phyloP scores from a whole-genome alignment of 345 rosid genomes.

The Cardiospermum halicacabum region DNA sequence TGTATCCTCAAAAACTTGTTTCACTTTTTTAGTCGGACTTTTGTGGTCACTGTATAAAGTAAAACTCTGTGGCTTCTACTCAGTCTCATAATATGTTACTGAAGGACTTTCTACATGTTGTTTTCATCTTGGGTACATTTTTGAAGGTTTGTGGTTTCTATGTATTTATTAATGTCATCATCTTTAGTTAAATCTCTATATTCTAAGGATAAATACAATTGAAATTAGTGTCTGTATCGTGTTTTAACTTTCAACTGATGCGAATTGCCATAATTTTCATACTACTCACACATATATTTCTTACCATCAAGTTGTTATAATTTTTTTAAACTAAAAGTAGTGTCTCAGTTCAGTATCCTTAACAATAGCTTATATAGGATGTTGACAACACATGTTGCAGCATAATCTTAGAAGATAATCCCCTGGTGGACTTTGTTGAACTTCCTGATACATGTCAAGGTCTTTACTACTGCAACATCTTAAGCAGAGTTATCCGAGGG shows the following conservation, averaged over 20 bases:
- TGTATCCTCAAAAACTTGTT: neutral
- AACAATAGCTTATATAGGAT: conserved; percentile 32
- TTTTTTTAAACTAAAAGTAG: no score
- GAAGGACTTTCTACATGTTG: neutral
- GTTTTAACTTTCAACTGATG: neutral
- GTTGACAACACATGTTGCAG: conserved; percentile 81
- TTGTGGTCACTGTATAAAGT: neutral
- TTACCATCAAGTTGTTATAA: no score
- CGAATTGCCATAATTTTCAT: neutral
- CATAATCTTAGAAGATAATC: conserved; percentile 83
- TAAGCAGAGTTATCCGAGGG: conserved; percentile 87
- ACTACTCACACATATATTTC: no score
- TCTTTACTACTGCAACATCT: conserved; percentile 79
- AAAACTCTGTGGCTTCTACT: neutral
- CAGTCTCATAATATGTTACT: no score
- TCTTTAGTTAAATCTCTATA: neutral
- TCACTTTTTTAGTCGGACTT: neutral
- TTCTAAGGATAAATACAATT: neutral
- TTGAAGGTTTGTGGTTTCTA: neutral
- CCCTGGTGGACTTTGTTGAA: conserved; percentile 88
- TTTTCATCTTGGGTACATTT: neutral
- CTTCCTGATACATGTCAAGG: conserved; percentile 96
- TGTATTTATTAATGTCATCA: no score
- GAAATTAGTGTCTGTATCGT: neutral
- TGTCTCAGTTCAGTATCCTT: no score